Conservation (phyloP, 208 protist genomes). For the Leptomonas pyrrhocoris region DNA sequence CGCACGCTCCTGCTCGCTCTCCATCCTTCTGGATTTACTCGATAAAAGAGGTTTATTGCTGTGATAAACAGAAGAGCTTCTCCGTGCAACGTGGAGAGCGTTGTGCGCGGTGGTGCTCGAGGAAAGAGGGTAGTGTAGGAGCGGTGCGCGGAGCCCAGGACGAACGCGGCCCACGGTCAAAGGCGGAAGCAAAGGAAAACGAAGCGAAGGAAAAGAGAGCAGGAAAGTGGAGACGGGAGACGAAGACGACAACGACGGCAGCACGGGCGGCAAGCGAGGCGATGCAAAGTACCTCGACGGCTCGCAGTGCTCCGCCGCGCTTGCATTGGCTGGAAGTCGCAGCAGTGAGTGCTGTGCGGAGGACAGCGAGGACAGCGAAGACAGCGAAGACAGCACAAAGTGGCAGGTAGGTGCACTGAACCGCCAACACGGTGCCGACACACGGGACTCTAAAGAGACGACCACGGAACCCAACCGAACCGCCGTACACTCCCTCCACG, state of each 20-base stretch:
- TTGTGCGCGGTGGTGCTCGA: too few species aligned
- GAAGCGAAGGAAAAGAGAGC: neutral
- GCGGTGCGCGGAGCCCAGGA: neutral
- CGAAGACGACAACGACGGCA: neutral
- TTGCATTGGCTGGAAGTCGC: neutral
- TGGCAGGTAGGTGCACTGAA: neutral
- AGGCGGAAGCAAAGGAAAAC: neutral
- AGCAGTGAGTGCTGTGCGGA: neutral
- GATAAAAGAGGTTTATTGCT: neutral
- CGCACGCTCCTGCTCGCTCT: conserved; percentile 31
- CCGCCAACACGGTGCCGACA: neutral
- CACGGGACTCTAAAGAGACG: neutral
- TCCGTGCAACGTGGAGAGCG: neutral
- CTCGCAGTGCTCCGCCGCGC: neutral
- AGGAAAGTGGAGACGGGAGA: conserved; percentile 2
- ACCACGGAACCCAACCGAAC: neutral
- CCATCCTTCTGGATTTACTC: conserved; percentile 8
- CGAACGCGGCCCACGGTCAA: neutral
- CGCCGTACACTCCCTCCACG: neutral
- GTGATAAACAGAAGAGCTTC: conserved; percentile 7
- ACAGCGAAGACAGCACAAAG: neutral
- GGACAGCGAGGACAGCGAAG: neutral
- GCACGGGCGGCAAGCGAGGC: neutral
- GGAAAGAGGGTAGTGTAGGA: neutral
- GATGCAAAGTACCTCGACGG: neutral